These are phyloP conservation scores for Apophysomyces sp. DNA, from an alignment of 371 early-diverging fungal genomes.

Conservation along the genomic window DNA sequence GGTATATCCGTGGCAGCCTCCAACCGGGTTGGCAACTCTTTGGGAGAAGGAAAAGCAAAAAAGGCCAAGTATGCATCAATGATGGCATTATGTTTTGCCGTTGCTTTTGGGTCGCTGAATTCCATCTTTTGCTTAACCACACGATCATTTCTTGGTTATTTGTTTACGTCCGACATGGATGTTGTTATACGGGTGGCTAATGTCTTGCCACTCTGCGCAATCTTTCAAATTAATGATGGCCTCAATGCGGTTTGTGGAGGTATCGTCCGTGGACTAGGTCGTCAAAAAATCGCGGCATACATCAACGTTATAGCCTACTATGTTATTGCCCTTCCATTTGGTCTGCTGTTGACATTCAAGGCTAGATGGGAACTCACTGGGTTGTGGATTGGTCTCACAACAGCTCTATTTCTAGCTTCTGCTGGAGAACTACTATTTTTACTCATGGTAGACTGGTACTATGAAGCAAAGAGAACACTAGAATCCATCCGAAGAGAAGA, in stretches of 20 bases:
- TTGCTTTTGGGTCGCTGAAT: slow-evolving; percentile 35
- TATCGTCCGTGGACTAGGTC: slow-evolving; percentile 67
- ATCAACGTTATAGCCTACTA: slow-evolving; percentile 65
- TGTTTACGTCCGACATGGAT: slow-evolving; percentile 65
- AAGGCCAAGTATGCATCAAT: slow-evolving; percentile 42
- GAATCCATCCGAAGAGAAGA: neutral
- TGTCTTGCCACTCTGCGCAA: slow-evolving; percentile 71
- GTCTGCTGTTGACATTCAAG: slow-evolving; percentile 57
- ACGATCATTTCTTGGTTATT: slow-evolving; percentile 51
- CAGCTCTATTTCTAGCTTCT: slow-evolving; percentile 44
- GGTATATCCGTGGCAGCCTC: slow-evolving; percentile 71
- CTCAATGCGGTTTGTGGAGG: slow-evolving; percentile 65
- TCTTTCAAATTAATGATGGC: slow-evolving; percentile 76
- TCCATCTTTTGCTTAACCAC: slow-evolving; percentile 29
- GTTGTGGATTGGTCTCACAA: slow-evolving; percentile 60
- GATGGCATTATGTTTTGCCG: slow-evolving; percentile 41
- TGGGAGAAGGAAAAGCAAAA: slow-evolving; percentile 51
- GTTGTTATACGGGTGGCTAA: slow-evolving; percentile 66
- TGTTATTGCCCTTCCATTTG: slow-evolving; percentile 65
- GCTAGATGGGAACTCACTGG: slow-evolving; percentile 57
- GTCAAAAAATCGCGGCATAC: slow-evolving; percentile 65
- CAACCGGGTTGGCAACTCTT: slow-evolving; percentile 75
- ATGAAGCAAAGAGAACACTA: neutral
- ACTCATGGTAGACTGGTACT: slow-evolving; percentile 6
- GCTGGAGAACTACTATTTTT: slow-evolving; percentile 3